phyloP scores from a whole-genome alignment of 2,329 filamentous ascomycete species.

The Periglandula ipomoeae region DNA sequence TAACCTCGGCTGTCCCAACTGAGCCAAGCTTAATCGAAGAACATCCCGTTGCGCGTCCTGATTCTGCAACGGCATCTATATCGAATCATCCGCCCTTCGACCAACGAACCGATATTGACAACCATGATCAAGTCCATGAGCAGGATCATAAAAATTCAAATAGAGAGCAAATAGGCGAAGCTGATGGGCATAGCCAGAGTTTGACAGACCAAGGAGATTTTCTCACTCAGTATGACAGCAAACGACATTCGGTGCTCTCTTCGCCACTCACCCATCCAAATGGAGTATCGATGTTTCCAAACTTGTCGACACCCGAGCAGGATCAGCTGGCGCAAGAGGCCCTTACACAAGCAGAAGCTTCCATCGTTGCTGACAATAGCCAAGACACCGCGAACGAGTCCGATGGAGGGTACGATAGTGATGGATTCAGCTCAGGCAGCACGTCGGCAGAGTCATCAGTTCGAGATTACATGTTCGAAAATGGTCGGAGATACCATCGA shows the following conservation, averaged over 20 bases:
- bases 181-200: too few relatives aligned
- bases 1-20: background rate
- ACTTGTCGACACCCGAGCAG: conserved; percentile 25
- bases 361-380: conserved; percentile 25
- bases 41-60: background rate
- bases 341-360: conserved; percentile 25
- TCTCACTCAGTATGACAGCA: background rate
- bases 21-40: background rate
- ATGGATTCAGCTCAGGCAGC: conserved; percentile 25
- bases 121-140: background rate
- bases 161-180: background rate
- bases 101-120: background rate
- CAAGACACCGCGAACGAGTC: conserved; percentile 14
- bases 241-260: conserved; percentile 14
- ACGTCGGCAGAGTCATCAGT: conserved; percentile 31
- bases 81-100: background rate
- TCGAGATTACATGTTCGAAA: conserved; percentile 43
- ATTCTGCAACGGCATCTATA: background rate
- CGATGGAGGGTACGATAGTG: conserved; percentile 29
- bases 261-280: conserved; percentile 29
- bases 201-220: background rate
- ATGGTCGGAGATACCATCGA: conserved; percentile 50
- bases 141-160: background rate
- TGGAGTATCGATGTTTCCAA: conserved; percentile 27
- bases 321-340: conserved; percentile 27